Base-by-base conservation (phyloP, 768 basidiomycete genomes). In the Boletus vinaceobasis region DNA sequence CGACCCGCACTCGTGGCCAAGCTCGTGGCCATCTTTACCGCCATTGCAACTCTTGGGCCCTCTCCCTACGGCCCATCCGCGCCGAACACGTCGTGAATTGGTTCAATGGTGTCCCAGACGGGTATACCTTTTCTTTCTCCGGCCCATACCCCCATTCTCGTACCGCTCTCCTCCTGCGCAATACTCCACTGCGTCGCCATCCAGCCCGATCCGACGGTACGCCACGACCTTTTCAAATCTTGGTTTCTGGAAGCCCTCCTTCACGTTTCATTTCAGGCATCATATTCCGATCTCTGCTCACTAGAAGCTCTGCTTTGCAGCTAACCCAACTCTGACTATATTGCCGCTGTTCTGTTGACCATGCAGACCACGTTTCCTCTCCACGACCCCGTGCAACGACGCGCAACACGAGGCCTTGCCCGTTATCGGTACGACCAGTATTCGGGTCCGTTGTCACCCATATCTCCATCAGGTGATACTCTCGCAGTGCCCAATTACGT, bases 401-500 rank as follows among this genome's bases (percentile, higher is more conserved):
- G 9, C 48, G 33, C 42, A 37, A 42, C 59, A 55, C 23, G 59
- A 45, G 62, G 59, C 42, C 21, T 9, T 33, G 13, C 19, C 33
- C 26, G 45, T 38, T 42, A 50, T 60, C 62, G 26, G 33, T 29
- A n/a, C 29, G n/a, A 52, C 50, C 48, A 36, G 17, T 39, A 32
- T 42, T 58, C 63, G 63, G 60, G 38, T 46, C 60, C 58, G 60
- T 50, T 48, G 44, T 43, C 37, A 44, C 43, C 17, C 49, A 31
- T 46, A 43, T 38, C 43, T 31, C 49, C 48, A 15, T 52, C 33
- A 13, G 21, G 52, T 48, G 46, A 21, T 35, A 23, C 26, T 47
- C 48, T 45, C 38, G 44, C 42, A 36, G 48, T 14, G 11, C 51
- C 38, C 49, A 47, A 56, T 49, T 38, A 48, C 58, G 35, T 7